These are phyloP conservation scores for Leptographium radiaticola DNA, from an alignment of 2,329 filamentous ascomycete genomes.

Conservation along the genomic window DNA sequence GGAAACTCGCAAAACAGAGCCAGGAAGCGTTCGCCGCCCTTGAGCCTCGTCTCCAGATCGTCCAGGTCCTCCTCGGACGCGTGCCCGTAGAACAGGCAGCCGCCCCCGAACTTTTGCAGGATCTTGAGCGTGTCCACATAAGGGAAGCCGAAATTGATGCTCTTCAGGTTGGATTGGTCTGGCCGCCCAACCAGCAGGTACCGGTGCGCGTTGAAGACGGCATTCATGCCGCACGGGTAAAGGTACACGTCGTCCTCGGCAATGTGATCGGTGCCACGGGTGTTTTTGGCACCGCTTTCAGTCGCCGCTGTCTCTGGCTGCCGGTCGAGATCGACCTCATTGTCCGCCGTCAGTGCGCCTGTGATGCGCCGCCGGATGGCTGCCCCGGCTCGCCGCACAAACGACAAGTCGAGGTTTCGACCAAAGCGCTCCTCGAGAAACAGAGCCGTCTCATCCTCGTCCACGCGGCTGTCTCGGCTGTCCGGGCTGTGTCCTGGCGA, in stretches of 20 bases:
- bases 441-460: constrained; percentile 51
- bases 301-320: not conserved
- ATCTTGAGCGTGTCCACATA: constrained; percentile 97
- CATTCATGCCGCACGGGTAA: constrained; percentile 84
- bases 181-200: constrained; percentile 49
- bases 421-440: constrained; percentile 94
- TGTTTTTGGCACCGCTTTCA: constrained; percentile 22
- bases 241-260: constrained; percentile 81
- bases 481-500: constrained; percentile 1
- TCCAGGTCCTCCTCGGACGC: constrained; percentile 68
- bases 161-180: constrained; percentile 44
- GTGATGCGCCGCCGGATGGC: constrained; percentile 82
- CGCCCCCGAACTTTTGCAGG: constrained; percentile 84
- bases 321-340: constrained; percentile 40
- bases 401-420: constrained; percentile 69
- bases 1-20: constrained; percentile 92
- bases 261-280: constrained; percentile 49
- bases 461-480: constrained; percentile 7
- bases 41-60: constrained; percentile 61
- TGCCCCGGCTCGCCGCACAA: constrained; percentile 69
- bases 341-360: constrained; percentile 63
- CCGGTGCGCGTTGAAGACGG: constrained; percentile 81
- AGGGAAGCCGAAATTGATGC: constrained; percentile 90
- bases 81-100: constrained; percentile 76
- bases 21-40: constrained; percentile 61